phyloP scores from a whole-genome alignment of 2,329 filamentous ascomycete species.

The Diaporthe caulivora region DNA sequence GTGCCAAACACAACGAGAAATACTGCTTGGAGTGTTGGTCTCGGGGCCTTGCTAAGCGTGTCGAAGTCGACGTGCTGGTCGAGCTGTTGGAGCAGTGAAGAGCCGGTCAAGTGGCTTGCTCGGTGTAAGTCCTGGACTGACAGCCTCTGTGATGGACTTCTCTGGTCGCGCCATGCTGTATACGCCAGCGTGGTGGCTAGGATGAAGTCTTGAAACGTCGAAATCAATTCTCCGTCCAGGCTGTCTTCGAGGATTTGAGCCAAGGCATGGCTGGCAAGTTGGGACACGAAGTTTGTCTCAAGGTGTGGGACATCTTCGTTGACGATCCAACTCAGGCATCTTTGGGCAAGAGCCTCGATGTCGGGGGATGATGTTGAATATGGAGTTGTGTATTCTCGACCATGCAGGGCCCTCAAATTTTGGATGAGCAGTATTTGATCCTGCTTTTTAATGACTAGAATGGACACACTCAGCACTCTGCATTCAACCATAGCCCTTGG shows the following conservation, averaged over 20 bases:
- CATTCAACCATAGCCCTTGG: not conserved
- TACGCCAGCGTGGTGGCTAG: constrained; percentile 24
- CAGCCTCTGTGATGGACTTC: not conserved
- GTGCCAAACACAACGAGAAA: constrained; percentile 25
- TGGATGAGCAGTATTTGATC: not conserved
- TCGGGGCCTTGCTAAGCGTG: not conserved
- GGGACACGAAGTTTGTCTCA: constrained; percentile 17
- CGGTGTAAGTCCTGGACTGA: constrained; percentile 15
- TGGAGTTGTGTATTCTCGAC: not conserved
- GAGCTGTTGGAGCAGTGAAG: constrained; percentile 22
- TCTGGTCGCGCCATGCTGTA: constrained; percentile 22
- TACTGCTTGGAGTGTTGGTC: constrained; percentile 4
- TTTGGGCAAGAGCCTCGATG: constrained; percentile 4
- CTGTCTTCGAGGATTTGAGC: not conserved
- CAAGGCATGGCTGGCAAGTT: constrained; percentile 10
- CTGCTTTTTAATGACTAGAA: not conserved
- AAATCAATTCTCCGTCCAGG: not conserved
- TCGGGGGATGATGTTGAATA: not conserved
- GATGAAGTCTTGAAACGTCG: constrained; percentile 20
- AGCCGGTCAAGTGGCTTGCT: constrained; percentile 12
- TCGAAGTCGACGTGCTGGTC: not conserved
- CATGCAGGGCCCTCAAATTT: constrained; percentile 11
- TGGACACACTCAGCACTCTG: not conserved
- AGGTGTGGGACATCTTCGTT: not conserved
- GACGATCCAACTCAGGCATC: constrained; percentile 19